phyloP scores from a whole-genome alignment of 176 grass and related monocot species.

The Lolium multiflorum region DNA sequence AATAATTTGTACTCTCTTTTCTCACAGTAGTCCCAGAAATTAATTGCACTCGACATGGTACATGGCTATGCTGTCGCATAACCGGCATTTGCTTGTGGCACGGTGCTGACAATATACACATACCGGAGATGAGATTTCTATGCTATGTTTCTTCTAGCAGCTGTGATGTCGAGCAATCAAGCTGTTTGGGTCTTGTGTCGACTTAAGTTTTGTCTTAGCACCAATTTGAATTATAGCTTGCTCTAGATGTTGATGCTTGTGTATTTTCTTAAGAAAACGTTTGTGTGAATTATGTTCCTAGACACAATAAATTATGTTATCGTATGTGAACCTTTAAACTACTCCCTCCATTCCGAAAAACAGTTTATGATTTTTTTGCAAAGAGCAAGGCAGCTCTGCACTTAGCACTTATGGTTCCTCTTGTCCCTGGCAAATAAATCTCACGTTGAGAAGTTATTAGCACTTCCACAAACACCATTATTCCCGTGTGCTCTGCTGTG shows the following conservation, averaged over 20 bases:
- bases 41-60: slow-evolving; percentile 5
- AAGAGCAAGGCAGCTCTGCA: not conserved
- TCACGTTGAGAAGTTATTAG: not conserved
- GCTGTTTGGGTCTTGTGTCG: not conserved
- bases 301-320: not conserved
- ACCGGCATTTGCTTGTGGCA: not conserved
- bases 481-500: not conserved
- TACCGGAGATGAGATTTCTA: not conserved
- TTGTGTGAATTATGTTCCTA: not conserved
- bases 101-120: not conserved
- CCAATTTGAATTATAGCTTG: not conserved
- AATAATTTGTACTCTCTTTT: not conserved
- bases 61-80: not conserved
- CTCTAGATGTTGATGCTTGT: not conserved
- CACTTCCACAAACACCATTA: not conserved
- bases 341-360: not conserved
- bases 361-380: not conserved
- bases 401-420: not conserved
- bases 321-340: not conserved
- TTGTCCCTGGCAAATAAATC: not conserved
- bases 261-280: not conserved
- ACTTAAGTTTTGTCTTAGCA: not conserved
- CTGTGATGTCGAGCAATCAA: not conserved
- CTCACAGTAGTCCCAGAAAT: not conserved
- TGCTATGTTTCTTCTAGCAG: not conserved